Evolutionary conservation across 768 basidiomycete genomes (phyloP).

Genomic region (Pleurotus ostreatus): DNA sequence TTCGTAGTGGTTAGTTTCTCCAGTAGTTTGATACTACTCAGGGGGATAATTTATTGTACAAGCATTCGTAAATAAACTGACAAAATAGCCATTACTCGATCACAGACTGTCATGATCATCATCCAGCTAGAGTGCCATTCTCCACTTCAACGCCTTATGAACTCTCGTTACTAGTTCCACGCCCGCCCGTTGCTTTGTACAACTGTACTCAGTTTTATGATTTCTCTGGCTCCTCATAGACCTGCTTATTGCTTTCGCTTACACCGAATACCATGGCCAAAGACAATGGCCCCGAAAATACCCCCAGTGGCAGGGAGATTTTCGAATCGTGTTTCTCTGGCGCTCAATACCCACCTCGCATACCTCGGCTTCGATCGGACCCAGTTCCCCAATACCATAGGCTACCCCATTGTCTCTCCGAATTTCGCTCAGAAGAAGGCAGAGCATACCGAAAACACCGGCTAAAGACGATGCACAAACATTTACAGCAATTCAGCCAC

Average conservation of each 20-base stretch:
- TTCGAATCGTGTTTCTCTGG: constrained; percentile 51
- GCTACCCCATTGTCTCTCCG: constrained; percentile 48
- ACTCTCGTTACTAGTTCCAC: not conserved
- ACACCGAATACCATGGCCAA: constrained; percentile 4
- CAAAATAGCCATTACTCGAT: constrained; percentile 3
- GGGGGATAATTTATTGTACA: constrained; percentile 1
- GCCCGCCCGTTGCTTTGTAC: not conserved
- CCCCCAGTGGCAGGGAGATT: constrained; percentile 42
- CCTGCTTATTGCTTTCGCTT: not conserved
- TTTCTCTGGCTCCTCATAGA: not conserved
- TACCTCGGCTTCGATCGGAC: constrained; percentile 61
- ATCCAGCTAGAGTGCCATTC: not conserved
- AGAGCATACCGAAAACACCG: constrained; percentile 54
- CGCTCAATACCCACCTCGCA: constrained; percentile 48
- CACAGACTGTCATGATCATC: constrained; percentile 3
- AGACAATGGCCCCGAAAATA: constrained; percentile 1
- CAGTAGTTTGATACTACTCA: too few relatives aligned
- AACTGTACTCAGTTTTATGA: not conserved
- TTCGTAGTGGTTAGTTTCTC: too few relatives aligned
- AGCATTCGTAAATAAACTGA: constrained; percentile 7
- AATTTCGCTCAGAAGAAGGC: constrained; percentile 65
- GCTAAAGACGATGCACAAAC: constrained; percentile 60
- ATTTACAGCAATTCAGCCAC: constrained; percentile 34
- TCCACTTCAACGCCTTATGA: not conserved
- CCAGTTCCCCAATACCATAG: constrained; percentile 26